phyloP scores from a whole-genome alignment of 2,329 filamentous ascomycete species.

The Penicillium capsulatum region DNA sequence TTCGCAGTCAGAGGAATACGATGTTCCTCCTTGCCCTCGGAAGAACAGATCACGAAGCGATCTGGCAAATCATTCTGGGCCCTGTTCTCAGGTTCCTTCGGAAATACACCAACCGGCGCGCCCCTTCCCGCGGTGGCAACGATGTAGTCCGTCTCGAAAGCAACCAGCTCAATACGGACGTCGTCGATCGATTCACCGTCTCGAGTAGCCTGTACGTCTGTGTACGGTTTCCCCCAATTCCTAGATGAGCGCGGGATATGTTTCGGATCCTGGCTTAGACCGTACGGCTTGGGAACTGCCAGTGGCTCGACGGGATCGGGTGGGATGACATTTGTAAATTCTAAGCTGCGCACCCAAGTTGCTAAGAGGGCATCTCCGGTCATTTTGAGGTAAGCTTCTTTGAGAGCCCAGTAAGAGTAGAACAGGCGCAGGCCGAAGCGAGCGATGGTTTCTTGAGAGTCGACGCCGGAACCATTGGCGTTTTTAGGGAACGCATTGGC shows the following conservation, averaged over 20 bases:
- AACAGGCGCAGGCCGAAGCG: conserved; percentile 57
- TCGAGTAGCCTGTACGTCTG: conserved; percentile 48
- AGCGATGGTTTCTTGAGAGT: conserved; percentile 34
- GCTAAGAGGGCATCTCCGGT: conserved; percentile 61
- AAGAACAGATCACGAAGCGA: conserved; percentile 1
- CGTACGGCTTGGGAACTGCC: conserved; percentile 6
- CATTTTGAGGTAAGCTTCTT: conserved; percentile 65
- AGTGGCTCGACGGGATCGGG: conserved; percentile 34
- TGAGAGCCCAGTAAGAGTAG: conserved; percentile 62
- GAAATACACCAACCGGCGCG: conserved; percentile 11
- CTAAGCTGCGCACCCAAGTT: conserved; percentile 56
- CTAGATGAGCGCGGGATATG: conserved; percentile 9
- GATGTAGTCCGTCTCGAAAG: conserved; percentile 57
- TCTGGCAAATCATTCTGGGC: conserved; percentile 8
- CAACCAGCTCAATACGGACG: conserved; percentile 55
- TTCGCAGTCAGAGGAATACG: conserved; percentile 14
- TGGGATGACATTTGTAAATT: conserved; percentile 56
- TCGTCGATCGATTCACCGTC: conserved; percentile 47
- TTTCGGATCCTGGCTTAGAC: conserved; percentile 1
- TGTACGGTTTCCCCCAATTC: conserved; percentile 37
- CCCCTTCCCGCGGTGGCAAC: conserved; percentile 49
- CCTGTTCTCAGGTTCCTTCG: conserved; percentile 2
- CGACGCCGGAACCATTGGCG: background rate
- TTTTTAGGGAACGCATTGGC: conserved; percentile 8
- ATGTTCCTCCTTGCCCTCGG: background rate